Evolutionary conservation across 202 grass and related monocot genomes (phyloP).

Genomic region (Setaria viridis): DNA sequence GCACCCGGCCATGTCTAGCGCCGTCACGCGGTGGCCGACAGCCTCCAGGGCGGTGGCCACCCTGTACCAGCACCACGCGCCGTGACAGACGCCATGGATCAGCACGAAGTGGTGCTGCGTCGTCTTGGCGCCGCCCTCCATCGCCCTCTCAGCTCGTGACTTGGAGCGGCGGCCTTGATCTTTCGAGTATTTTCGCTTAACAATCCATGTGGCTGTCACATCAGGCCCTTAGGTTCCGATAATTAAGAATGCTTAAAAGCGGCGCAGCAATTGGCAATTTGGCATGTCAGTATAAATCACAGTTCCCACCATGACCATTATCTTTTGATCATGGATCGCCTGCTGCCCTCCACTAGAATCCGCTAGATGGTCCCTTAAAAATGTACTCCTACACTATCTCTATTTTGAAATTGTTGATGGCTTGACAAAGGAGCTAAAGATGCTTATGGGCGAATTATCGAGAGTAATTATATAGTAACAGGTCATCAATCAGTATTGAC

Average conservation of each 20-base stretch:
- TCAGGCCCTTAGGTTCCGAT: not conserved
- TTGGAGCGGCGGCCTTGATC: no score
- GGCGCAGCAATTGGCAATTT: not conserved
- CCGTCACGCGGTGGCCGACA: constrained; percentile 39
- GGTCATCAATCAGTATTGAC: no score
- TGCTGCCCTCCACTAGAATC: not conserved
- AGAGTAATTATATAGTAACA: no score
- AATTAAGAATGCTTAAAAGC: not conserved
- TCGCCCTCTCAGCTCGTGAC: not conserved
- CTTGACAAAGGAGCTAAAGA: no score
- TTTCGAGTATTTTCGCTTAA: not conserved
- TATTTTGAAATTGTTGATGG: no score
- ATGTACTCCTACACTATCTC: not conserved
- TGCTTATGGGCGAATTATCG: no score
- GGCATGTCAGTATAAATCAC: not conserved
- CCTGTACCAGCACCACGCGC: constrained; percentile 62
- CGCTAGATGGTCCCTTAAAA: not conserved
- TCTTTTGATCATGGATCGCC: not conserved
- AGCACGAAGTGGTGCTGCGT: constrained; percentile 44
- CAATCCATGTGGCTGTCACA: not conserved
- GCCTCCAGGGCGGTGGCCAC: constrained; percentile 15
- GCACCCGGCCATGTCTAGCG: constrained; percentile 43
- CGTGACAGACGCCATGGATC: constrained; percentile 49
- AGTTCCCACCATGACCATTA: not conserved
- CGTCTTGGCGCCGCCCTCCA: not conserved